Percentiles rank a stretch among this genome's conserved stretches.
phyloP scores from a whole-genome alignment of 208 protist genomes.

The Leishmania tarentolae region DNA sequence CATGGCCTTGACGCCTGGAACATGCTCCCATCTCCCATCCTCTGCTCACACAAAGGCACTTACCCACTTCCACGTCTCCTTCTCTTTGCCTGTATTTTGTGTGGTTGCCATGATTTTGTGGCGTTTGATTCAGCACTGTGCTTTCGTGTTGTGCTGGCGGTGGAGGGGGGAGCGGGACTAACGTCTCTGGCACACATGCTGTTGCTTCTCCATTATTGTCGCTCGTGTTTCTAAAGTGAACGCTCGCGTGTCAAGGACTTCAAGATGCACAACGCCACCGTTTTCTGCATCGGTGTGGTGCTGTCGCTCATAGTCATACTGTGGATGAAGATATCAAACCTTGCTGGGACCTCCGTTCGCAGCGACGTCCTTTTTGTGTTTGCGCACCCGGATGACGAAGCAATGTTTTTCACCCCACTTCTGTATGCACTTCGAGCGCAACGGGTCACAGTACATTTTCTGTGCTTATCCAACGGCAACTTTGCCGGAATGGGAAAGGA shows the following conservation, averaged over 20 bases:
- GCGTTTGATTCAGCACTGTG: not conserved
- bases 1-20: not conserved
- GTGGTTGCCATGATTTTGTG: not conserved
- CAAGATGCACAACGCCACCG: not conserved
- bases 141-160: not conserved
- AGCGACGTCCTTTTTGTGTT: conserved; percentile 91
- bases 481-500: conserved; percentile 69
- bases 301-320: conserved; percentile 38
- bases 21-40: not conserved
- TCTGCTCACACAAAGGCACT: not conserved
- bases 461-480: conserved; percentile 95
- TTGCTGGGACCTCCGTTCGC: conserved; percentile 32
- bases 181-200: not conserved
- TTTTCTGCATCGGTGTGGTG: conserved; percentile 7
- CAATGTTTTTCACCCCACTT: conserved; percentile 92
- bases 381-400: conserved; percentile 93
- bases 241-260: not conserved
- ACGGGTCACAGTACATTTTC: conserved; percentile 69
- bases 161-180: not conserved
- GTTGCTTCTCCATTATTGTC: not conserved
- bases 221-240: not conserved
- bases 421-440: conserved; percentile 48
- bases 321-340: conserved; percentile 45
- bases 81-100: not conserved
- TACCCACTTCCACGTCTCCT: not conserved